phyloP scores from a whole-genome alignment of 129 eudicot genomes.

The Tanacetum coccineum region DNA sequence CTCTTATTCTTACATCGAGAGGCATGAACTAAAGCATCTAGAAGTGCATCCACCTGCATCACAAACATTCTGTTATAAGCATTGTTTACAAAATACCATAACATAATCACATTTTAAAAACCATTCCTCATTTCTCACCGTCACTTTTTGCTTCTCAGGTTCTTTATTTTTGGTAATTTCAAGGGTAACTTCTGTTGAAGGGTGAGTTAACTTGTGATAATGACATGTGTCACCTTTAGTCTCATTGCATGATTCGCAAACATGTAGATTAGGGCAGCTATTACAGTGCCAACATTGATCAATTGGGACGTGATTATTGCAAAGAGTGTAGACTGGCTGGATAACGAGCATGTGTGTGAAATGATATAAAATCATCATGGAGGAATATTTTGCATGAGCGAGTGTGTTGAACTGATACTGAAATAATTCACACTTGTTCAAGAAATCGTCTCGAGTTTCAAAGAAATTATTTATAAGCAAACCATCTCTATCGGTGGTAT shows the following conservation, averaged over 20 bases:
- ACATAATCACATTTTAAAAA: neutral
- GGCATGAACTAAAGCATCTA: constrained; percentile 2
- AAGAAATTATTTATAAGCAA: constrained; percentile 37
- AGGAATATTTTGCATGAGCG: constrained; percentile 75
- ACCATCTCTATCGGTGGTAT: constrained; percentile 40
- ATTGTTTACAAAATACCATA: neutral
- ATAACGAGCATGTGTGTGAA: constrained; percentile 14
- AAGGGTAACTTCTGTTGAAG: neutral
- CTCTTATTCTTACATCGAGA: neutral
- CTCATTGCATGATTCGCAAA: too few species aligned
- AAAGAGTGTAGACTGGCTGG: neutral
- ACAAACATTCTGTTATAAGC: neutral
- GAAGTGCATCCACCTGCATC: neutral
- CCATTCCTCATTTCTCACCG: neutral
- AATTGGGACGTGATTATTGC: neutral
- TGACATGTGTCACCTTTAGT: too few species aligned
- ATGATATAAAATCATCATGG: constrained; percentile 75
- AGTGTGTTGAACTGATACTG: constrained; percentile 67
- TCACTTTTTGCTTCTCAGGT: neutral
- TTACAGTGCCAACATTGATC: too few species aligned
- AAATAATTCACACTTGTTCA: constrained; percentile 56
- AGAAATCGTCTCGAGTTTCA: constrained; percentile 45
- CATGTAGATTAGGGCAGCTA: too few species aligned
- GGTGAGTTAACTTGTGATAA: too few species aligned
- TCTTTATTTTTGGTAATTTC: neutral